These are phyloP conservation scores for Nadsonia starkeyi-henricii DNA, from an alignment of 1,139 yeast genomes.

Conservation along the genomic window DNA sequence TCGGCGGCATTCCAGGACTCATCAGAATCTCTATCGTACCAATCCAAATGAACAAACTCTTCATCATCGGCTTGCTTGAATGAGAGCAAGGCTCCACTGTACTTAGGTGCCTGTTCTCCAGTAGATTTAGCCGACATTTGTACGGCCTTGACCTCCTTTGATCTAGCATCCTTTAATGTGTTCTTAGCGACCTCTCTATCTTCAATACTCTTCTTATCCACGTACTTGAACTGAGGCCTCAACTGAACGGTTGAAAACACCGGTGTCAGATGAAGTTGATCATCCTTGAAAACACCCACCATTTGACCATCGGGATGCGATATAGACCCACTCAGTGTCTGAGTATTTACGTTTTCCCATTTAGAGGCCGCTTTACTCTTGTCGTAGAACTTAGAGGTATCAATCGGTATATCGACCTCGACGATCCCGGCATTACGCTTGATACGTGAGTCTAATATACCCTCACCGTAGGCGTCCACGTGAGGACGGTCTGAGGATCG, in stretches of 20 bases:
- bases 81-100: constrained; percentile 70
- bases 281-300: constrained; percentile 35
- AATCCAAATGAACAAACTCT: constrained; percentile 34
- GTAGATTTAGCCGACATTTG: constrained; percentile 66
- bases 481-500: constrained; percentile 40
- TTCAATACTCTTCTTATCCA: constrained; percentile 33
- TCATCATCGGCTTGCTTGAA: constrained; percentile 71
- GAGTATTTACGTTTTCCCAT: constrained; percentile 47
- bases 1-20: constrained; percentile 25
- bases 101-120: constrained; percentile 42
- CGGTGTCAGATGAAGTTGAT: constrained; percentile 49
- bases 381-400: constrained; percentile 52
- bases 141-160: constrained; percentile 43
- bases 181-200: constrained; percentile 22
- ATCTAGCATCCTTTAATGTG: constrained; percentile 20
- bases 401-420: constrained; percentile 61
- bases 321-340: constrained; percentile 52
- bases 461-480: constrained; percentile 27
- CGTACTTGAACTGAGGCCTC: constrained; percentile 67
- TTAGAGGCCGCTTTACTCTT: constrained; percentile 38
- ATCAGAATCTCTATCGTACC: constrained; percentile 32
- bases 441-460: constrained; percentile 37
- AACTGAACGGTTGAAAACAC: constrained; percentile 60
- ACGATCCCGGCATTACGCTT: constrained; percentile 47
- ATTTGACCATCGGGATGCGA: constrained; percentile 31